Percentiles rank a stretch among this genome's conserved stretches.
phyloP scores from a whole-genome alignment of 2,329 filamentous ascomycete genomes.

The Aspergillus thermomutatus region DNA sequence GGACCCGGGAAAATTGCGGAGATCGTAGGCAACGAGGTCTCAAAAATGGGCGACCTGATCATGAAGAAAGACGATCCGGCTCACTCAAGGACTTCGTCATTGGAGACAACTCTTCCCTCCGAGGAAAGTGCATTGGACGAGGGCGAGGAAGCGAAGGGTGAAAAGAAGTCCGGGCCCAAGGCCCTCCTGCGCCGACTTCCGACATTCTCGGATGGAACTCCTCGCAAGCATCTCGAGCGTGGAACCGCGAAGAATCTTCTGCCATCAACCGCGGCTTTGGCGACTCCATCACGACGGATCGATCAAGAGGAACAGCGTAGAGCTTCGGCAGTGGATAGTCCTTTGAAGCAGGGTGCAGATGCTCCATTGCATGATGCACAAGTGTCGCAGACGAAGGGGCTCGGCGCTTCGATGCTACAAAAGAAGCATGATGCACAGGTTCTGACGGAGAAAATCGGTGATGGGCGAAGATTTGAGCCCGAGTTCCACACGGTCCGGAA shows the following conservation, averaged over 20 bases:
- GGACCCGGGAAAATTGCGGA: constrained; percentile 67
- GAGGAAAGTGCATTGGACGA: constrained; percentile 49
- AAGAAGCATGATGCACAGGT: constrained; percentile 7
- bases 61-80: constrained; percentile 54
- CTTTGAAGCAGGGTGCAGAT: constrained; percentile 10
- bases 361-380: constrained; percentile 8
- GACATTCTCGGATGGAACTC: constrained; percentile 34
- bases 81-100: constrained; percentile 42
- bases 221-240: constrained; percentile 33
- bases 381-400: constrained; percentile 10
- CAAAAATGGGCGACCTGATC: constrained; percentile 59
- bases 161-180: constrained; percentile 27
- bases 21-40: constrained; percentile 64
- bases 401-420: constrained; percentile 7
- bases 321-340: constrained; percentile 12
- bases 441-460: constrained; percentile 13
- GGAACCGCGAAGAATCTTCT: constrained; percentile 39
- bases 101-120: constrained; percentile 45
- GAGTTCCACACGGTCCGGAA: constrained; percentile 20
- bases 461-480: constrained; percentile 30
- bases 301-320: constrained; percentile 29
- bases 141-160: constrained; percentile 30
- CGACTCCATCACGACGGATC: constrained; percentile 44
- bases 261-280: constrained; percentile 51
- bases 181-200: constrained; percentile 30